Evolutionary conservation across 2,329 filamentous ascomycete species (phyloP).

Genomic region (Neonectria magnoliae): DNA sequence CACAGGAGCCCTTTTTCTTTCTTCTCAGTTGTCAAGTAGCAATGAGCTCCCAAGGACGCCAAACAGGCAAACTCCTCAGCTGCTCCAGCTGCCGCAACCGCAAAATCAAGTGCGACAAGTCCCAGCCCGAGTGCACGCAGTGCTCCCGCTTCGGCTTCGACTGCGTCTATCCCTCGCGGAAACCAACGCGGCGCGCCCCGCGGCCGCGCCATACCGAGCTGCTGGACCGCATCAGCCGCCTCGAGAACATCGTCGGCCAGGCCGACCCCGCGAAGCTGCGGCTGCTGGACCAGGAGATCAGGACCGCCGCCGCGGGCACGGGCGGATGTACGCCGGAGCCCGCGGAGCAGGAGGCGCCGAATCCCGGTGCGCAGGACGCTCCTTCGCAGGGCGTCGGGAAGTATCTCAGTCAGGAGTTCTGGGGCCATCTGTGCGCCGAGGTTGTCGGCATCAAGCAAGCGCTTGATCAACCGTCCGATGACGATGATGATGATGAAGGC

Average conservation of each 20-base stretch:
- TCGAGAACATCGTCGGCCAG: slow-evolving; percentile 58
- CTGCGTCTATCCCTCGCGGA: slow-evolving; percentile 59
- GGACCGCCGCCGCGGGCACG: slow-evolving; percentile 1
- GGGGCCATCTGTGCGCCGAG: slow-evolving; percentile 55
- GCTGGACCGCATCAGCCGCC: slow-evolving; percentile 54
- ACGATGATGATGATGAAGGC: slow-evolving; percentile 48
- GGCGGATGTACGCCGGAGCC: slow-evolving; percentile 2
- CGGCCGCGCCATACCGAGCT: slow-evolving; percentile 56
- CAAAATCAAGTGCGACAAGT: slow-evolving; percentile 69
- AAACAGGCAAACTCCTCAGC: slow-evolving; percentile 51
- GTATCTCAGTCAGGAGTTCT: slow-evolving; percentile 57
- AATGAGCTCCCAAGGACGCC: slow-evolving; percentile 35
- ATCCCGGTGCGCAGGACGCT: slow-evolving; percentile 25
- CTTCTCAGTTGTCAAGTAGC: slow-evolving; percentile 7
- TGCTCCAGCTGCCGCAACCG: slow-evolving; percentile 72
- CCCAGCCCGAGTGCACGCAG: slow-evolving; percentile 61
- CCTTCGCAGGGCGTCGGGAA: slow-evolving; percentile 41
- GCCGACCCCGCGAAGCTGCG: slow-evolving; percentile 48
- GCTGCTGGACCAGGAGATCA: slow-evolving; percentile 37
- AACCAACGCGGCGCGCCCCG: slow-evolving; percentile 53
- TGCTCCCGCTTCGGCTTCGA: slow-evolving; percentile 59
- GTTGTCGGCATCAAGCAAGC: slow-evolving; percentile 57
- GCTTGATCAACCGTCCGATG: slow-evolving; percentile 55
- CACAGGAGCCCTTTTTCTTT: neutral
- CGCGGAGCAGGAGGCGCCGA: slow-evolving; percentile 27